A percentile compares a stretch with the other conserved stretches of the same genome.
These are phyloP conservation scores for Clathrus columnatus DNA, from an alignment of 768 basidiomycete species.

Conservation along the genomic window DNA sequence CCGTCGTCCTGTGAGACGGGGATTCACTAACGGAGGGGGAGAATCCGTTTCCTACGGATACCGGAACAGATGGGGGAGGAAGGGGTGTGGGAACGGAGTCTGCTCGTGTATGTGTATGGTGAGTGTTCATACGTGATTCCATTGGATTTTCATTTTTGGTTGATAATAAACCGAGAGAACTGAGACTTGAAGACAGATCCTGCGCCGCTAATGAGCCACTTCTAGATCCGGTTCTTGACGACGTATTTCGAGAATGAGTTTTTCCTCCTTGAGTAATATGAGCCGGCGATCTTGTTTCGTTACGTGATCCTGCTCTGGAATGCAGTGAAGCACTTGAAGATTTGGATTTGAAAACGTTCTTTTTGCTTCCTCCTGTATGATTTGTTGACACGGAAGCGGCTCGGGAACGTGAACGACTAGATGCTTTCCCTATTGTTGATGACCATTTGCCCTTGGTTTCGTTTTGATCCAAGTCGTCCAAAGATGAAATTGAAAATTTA, in stretches of 20 bases:
- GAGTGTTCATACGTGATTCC: not conserved
- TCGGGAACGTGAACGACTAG: not conserved
- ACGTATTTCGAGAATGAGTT: not conserved
- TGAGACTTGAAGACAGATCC: not conserved
- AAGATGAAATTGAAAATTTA: slow-evolving; percentile 7
- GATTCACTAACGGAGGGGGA: not conserved
- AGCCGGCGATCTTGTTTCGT: not conserved
- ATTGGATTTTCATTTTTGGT: no score
- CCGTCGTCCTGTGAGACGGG: not conserved
- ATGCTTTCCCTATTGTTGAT: not conserved
- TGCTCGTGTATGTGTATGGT: not conserved
- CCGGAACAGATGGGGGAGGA: not conserved
- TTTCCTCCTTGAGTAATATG: not conserved
- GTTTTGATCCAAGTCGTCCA: not conserved
- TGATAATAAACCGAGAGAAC: not conserved
- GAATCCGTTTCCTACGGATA: not conserved
- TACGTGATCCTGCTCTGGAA: not conserved
- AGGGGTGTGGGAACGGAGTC: not conserved
- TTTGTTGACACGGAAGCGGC: not conserved
- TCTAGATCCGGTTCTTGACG: not conserved
- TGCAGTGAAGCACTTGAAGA: not conserved
- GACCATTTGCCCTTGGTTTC: not conserved
- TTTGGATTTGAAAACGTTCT: not conserved
- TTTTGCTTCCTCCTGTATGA: not conserved
- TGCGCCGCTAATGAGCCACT: not conserved